These are phyloP conservation scores for Hericium rajendrae DNA, from an alignment of 768 basidiomycete genomes.

Conservation along the genomic window DNA sequence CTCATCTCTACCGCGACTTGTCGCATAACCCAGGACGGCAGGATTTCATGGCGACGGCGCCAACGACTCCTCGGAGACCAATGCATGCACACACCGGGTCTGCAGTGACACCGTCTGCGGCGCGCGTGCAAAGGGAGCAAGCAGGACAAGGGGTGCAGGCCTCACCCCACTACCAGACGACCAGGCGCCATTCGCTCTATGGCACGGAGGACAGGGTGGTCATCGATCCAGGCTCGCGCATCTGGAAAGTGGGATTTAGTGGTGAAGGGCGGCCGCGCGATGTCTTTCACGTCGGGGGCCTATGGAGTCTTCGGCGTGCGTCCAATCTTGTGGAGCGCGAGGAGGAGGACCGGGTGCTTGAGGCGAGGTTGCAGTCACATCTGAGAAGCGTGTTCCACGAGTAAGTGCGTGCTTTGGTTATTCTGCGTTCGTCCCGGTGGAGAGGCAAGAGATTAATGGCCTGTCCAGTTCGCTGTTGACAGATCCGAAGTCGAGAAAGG, in stretches of 20 bases:
- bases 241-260: conserved; percentile 98
- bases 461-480: conserved; percentile 71
- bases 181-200: conserved; percentile 86
- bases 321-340: conserved; percentile 44
- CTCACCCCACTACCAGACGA: conserved; percentile 79
- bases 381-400: conserved; percentile 77
- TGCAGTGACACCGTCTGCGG: conserved; percentile 23
- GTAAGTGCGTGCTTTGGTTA: conserved; percentile 35
- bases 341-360: conserved; percentile 69
- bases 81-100: conserved; percentile 25
- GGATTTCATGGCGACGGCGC: conserved; percentile 23
- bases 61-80: conserved; percentile 23
- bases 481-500: conserved; percentile 91
- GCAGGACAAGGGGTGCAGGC: conserved; percentile 41
- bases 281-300: conserved; percentile 53
- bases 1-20: neutral
- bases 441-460: conserved; percentile 12
- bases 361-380: conserved; percentile 55
- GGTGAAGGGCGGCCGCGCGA: conserved; percentile 89
- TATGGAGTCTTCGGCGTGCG: conserved; percentile 58
- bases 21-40: neutral
- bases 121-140: conserved; percentile 16
- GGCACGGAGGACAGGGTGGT: conserved; percentile 94
- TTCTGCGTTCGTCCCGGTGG: neutral
- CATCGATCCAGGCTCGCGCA: conserved; percentile 86